Evolutionary conservation across 345 rosid species (phyloP), one percentile per base, ranked within the genome.

Genomic region (Rhizophora apiculata): DNA sequence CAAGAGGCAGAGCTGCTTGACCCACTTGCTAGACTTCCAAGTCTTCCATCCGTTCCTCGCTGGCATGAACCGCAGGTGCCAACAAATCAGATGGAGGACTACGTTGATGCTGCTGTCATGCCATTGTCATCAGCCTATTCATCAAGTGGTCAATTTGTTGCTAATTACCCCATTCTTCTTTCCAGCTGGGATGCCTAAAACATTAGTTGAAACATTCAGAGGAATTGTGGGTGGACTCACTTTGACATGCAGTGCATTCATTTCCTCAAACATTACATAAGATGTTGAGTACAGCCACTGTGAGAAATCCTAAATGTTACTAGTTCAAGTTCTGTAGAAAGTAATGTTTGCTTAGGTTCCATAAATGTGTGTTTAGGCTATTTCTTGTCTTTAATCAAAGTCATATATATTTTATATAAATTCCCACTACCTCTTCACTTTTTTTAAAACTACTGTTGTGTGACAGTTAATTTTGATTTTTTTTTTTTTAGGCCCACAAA

Each of bases 151-250:
- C 86, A 82, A 68, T 84, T 77, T 68, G 76, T 69, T 75, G 68
- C 79, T 72, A 85, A 85, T 34, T 34, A 34, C 91, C 89, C 87
- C 77, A 84, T 69, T 74, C 67, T 74, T 79, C 65, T 84, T 63
- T 66, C 82, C 51, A 76, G 84, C 82, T 84, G 86, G 86, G 83
- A 77, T 75, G 83, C 84, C 51, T 85, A 83, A 85, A 71, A 72
- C n/a, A 51, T 21, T n/a, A 19, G 18, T 24, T 22, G 24, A 24
- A 24, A 24, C 24, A 24, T 24, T 24, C 24, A 24, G 24, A 24
- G 24, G 24, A 24, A 24, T 52, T 55, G 63, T 26, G 29, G 53
- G 64, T 64, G 61, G 11, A 62, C 60, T 62, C 63, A 66, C 32
- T 59, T 32, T 63, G 43, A 61, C 2, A 24, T 0, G 24, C 0